Evolutionary conservation across 768 basidiomycete species (phyloP), one percentile per base, ranked within the genome.

Genomic region (Lactifluus pinguis): DNA sequence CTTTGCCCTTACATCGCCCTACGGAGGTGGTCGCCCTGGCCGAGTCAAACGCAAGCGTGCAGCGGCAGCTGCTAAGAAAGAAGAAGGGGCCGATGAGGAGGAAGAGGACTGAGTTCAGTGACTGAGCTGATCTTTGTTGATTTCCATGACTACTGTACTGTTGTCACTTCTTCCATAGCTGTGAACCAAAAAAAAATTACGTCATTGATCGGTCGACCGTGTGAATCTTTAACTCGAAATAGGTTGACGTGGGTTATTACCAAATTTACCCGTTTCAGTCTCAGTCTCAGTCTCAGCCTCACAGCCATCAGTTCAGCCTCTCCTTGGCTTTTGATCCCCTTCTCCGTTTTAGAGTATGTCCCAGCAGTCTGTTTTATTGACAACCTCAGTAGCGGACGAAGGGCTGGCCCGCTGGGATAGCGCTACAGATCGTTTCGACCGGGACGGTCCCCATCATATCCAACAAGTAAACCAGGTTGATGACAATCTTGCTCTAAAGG

Each of bases 21-120:
- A 92, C 71, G 95, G 95, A 72, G 95, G 95, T 70, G 95, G 89
- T 68, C 86, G 89, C 63, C 79, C 91, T 64, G 95, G 95, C 69
- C 95, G 95, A 68, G 93, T 95, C 73, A 98, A 98, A 91, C 87
- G 95, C 76, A 98, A 97, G 89, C 92, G 95, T 72, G 92, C 89
- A 62, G 86, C 86, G 65, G 91, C 91, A 48, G 95, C 92, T 64
- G 92, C 87, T 65, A 91, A 89, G 80, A 90, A 86, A 79, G 90
- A 88, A 67, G 92, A 85, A 70, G 94, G 86, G 63, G 95, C 83
- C 66, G 92, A 89, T 39, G 92, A 85, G 49, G 93, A 93, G 71
- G 93, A 93, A 65, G 92, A 95, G 73, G 92, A 92, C 76, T 87
- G 49, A 57, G 25, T 30, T n/a, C 9, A 34, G 21, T 49, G 29